Percentiles rank a stretch among this genome's conserved stretches.
Evolutionary conservation across 371 early-diverging fungal genomes (phyloP).

Genomic region (Zopfochytrium polystomum): DNA sequence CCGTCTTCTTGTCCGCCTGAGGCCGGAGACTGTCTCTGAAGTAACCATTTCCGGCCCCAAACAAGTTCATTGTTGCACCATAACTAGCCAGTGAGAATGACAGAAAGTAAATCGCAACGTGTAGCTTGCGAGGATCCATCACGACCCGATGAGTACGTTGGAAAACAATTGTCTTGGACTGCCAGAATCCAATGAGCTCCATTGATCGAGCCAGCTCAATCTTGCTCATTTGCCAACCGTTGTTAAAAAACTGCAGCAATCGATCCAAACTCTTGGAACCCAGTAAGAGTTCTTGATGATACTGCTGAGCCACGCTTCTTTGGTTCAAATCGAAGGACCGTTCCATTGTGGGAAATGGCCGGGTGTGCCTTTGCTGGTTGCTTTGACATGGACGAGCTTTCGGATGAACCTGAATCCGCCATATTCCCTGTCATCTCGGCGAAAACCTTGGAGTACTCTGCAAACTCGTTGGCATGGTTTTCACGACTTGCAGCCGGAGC

Average conservation of each 20-base stretch:
- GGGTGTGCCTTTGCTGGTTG: no score
- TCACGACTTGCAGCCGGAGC: not conserved
- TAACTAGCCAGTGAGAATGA: slow-evolving; percentile 28
- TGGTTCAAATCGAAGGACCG: not conserved
- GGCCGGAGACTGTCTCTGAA: slow-evolving; percentile 21
- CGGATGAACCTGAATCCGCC: not conserved
- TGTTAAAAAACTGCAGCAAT: slow-evolving; percentile 25
- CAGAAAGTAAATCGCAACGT: slow-evolving; percentile 28
- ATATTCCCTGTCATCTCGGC: not conserved
- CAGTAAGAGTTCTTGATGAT: not conserved
- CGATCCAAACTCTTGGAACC: slow-evolving; percentile 2
- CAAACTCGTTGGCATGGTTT: not conserved
- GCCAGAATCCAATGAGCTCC: slow-evolving; percentile 20
- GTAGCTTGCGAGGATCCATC: slow-evolving; percentile 23
- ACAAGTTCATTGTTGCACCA: slow-evolving; percentile 26
- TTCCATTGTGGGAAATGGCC: not conserved
- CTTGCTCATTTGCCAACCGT: slow-evolving; percentile 27
- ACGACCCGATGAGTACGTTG: slow-evolving; percentile 11
- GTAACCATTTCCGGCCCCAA: slow-evolving; percentile 31
- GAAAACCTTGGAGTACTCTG: not conserved
- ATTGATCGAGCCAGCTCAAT: slow-evolving; percentile 17
- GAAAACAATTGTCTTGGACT: not conserved
- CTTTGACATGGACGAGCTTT: not conserved
- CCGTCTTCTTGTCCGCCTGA: slow-evolving; percentile 25
- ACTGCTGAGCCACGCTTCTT: not conserved